phyloP scores from a whole-genome alignment of 306 rosid species.

The Pyrus communis region DNA sequence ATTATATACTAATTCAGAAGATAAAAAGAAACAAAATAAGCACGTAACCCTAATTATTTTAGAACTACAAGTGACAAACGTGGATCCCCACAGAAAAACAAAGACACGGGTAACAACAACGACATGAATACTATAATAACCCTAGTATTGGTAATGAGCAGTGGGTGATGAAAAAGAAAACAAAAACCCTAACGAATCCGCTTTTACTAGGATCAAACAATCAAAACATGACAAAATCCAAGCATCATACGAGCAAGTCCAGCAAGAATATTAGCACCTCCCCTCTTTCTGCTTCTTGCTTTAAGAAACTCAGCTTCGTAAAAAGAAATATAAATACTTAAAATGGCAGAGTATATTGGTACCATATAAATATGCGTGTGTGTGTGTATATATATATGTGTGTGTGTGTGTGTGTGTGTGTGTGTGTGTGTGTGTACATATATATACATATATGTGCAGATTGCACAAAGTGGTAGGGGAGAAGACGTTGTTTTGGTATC shows the following conservation, averaged over 20 bases:
- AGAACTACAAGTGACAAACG: neutral
- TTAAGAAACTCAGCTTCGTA: neutral
- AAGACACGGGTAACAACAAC: neutral
- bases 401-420: neutral
- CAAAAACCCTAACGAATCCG: constrained; percentile 7
- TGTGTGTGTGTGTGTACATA: neutral
- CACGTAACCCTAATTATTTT: neutral
- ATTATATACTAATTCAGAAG: neutral
- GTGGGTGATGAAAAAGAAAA: neutral
- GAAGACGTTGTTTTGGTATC: neutral
- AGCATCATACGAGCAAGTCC: constrained; percentile 10
- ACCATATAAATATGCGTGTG: neutral
- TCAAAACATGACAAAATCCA: constrained; percentile 28
- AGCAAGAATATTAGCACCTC: neutral
- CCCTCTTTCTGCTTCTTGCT: neutral
- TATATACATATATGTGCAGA: neutral
- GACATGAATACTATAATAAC: neutral
- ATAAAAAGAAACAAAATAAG: neutral
- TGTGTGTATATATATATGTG: neutral
- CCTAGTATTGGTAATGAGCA: neutral
- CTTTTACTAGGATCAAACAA: constrained; percentile 22
- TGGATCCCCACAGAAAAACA: constrained; percentile 3
- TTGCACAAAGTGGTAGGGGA: neutral
- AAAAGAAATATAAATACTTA: neutral
- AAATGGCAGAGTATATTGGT: neutral